Evolutionary conservation across 257 asterid species (phyloP), one percentile per base, ranked within the genome.

Genomic region (Solanum appendiculatum): DNA sequence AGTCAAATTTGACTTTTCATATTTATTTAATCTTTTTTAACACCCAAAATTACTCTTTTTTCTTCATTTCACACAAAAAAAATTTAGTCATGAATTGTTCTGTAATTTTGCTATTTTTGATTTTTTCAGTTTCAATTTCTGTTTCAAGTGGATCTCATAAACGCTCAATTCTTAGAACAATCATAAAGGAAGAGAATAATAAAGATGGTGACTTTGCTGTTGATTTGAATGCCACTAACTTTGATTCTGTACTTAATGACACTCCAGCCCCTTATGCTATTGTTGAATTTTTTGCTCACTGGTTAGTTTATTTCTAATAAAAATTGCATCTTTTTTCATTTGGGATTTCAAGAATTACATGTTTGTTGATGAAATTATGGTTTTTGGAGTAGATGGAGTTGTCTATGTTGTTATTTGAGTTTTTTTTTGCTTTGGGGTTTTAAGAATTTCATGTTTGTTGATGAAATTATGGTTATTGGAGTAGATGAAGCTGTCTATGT

Each of bases 231-330:
- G 92, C 94, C 88, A 92, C 97, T 78, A 92, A 85, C 91, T 96
- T 96, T 68, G 97, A 93, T 91, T 69, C 92, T 3, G 93, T 96
- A 70, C 93, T 96, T 37, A 89, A 91, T 77, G 98, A 94, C 29
- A 92, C 98, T 27, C 94, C 96, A 42, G 94, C 95, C 25, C 90
- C 96, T 86, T 92, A 86, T 86, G 97, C 98, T 70, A 82, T 96
- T 87, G 98, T 96, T 72, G 98, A 96, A 88, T 96, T 96, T 92
- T 96, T 91, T 87, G 99, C 99, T 44, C 92, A 93, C 88, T 96
- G n/a, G 99, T 96, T 81, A 86, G 90, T 94, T 87, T 27, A 7
- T 33, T 33, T 33, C n/a, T 3, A 9, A 9, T 1, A 40, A 40
- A 40, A 40, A 1, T 33, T 70, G 42, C 21, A 9, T 9, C 16